Conservation (phyloP, 106 monocot species). For the Platanthera zijinensis region DNA sequence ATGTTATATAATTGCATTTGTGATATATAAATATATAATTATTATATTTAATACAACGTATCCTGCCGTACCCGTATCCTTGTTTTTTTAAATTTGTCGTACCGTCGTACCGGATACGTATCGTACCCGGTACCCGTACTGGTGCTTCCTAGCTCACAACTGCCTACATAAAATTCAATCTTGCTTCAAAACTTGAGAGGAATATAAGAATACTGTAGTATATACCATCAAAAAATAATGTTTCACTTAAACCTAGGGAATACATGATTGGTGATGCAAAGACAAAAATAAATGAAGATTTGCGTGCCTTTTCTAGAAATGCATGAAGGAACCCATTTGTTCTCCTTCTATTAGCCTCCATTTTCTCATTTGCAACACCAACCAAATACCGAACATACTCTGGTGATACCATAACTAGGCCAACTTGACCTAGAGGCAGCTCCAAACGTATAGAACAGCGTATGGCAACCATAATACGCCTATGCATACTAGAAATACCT, state of each 20-base stretch:
- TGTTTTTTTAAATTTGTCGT: too few species aligned
- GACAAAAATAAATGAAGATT: background rate
- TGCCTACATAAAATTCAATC: background rate
- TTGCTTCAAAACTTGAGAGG: background rate
- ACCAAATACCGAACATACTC: conserved; percentile 71
- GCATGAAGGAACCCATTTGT: conserved; percentile 47
- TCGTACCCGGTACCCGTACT: too few species aligned
- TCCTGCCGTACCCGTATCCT: too few species aligned
- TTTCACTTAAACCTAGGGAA: background rate
- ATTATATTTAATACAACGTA: too few species aligned
- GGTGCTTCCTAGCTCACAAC: too few species aligned
- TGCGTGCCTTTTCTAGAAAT: conserved; percentile 36
- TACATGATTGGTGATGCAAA: background rate
- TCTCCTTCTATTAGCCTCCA: conserved; percentile 78
- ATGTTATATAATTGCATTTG: too few species aligned
- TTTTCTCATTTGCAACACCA: conserved; percentile 80
- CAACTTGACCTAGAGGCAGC: conserved; percentile 63
- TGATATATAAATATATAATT: too few species aligned
- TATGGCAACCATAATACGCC: conserved; percentile 74
- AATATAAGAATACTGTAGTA: background rate
- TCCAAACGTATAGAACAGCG: conserved; percentile 91
- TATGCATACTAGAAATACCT: conserved; percentile 75
- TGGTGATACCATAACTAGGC: conserved; percentile 51
- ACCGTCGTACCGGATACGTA: too few species aligned
- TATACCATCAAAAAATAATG: background rate